Evolutionary conservation across 768 basidiomycete genomes (phyloP), one percentile per base, ranked within the genome.

Genomic region (Russula virescens): DNA sequence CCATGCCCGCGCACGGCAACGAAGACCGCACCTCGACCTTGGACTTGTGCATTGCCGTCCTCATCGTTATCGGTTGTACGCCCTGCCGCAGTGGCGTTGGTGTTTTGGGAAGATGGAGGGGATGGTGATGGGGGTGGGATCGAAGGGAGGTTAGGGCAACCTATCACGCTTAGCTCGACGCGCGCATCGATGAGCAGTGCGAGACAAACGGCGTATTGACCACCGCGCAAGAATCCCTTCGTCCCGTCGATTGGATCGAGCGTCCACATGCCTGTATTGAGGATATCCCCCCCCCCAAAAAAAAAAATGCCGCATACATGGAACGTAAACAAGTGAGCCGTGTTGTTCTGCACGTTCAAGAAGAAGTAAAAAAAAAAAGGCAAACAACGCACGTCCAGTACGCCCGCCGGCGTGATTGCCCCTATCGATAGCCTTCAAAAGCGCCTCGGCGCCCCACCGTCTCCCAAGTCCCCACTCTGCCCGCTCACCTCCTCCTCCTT

Each of bases 1-100:
- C 96, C 95, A 57, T 94, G 86, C 2, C 91, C 93, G 69, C 83
- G 81, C n/a, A 91, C 85, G 19, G 94, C 91, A 40, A 90, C 80
- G 70, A 97, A 97, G 35, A 98, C 77, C 60, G 87, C 88, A 0
- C 96, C 96, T 51, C 80, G 45, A 3, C 19, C 11, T 16, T 2
- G 5, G 31, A 38, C n/a, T 31, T 31, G 31, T 31, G 40, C 18
- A 21, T 21, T n/a, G n/a, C n/a, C n/a, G n/a, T n/a, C n/a, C n/a
- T n/a, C 26, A 18, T 42, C 13, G 25, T 8, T 14, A 19, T 42
- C 16, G 21, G 26, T 10, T 9, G 38, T 11, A 11, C 38, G 3
- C 31, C 5, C 31, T 31, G 8, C 38, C 6, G 38, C 10, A 11
- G 38, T 38, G 38, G 38, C 13, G 35, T 38, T 40, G 85, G 42